Base-by-base conservation (phyloP, 352 stramenopile species). In the Phytophthora tentaculata region DNA sequence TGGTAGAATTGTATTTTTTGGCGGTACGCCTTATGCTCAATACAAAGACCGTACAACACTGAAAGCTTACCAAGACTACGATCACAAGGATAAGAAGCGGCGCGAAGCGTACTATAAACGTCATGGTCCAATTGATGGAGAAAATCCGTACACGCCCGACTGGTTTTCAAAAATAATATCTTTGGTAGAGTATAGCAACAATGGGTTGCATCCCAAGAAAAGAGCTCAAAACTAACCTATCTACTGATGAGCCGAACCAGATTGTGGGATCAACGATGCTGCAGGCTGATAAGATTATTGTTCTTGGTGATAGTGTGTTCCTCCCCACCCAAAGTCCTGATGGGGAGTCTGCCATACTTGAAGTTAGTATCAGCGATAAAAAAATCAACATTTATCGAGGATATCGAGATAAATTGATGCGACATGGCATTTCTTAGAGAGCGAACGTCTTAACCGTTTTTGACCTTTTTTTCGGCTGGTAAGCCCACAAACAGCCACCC, bases 401-500 rank as follows among this genome's bases (percentile, higher is more conserved):
- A 55, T 61, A 56, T 3, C n/a, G 26, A 9, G 51, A 60, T 43
- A 8, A 2, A 17, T 16, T 54, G 8, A 35, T 66, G 10, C 55
- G 59, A 67, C 4, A 39, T 19, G 59, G 50, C 12, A 55, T 41
- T 39, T 55, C 24, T 56, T 67, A 61, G 19, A 67, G 20, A 57
- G 61, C 53, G 43, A 69, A 62, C 0, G 61, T 62, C 44, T 58
- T 62, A 22, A 69, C 61, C 19, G 54, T 35, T 45, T 47, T 57
- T n/a, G n/a, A 52, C 54, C 62, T 61, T 65, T 66, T 66, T 52
- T 7, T 49, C 57, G 5, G 24, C 22, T 35, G 28, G 16, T 71
- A 65, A 17, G 48, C 54, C 62, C 62, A 70, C 7, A 64, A 24
- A 9, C 62, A 35, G 14, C 62, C 62, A 20, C 53, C 54, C 24